Evolutionary conservation across 148 eudicot genomes (phyloP).

Genomic region (Talinum fruticosum): DNA sequence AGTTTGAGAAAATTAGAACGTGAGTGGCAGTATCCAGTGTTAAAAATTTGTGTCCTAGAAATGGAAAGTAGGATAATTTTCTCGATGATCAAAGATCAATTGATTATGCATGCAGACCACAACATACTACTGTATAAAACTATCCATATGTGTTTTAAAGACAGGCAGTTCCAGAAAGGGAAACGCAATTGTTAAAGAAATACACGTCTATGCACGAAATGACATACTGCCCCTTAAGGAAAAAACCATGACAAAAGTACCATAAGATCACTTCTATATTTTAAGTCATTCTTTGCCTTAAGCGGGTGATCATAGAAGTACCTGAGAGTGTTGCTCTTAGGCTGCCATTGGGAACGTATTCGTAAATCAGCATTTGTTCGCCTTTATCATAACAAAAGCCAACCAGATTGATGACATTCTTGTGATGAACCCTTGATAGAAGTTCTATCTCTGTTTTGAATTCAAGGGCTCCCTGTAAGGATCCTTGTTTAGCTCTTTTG

Average conservation of each 20-base stretch:
- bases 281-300: background rate
- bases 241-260: no score
- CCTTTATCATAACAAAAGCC: conserved; percentile 90
- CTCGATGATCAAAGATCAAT: no score
- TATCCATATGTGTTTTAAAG: no score
- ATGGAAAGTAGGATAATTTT: no score
- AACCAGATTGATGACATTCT: conserved; percentile 72
- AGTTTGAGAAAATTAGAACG: no score
- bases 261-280: background rate
- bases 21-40: no score
- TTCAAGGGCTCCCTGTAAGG: conserved; percentile 79
- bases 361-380: conserved; percentile 87
- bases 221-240: background rate
- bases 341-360: conserved; percentile 81
- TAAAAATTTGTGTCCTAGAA: no score
- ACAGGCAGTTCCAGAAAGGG: no score
- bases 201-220: background rate
- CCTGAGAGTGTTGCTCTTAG: conserved; percentile 76
- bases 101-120: no score
- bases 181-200: background rate
- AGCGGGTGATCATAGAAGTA: conserved; percentile 11
- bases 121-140: background rate
- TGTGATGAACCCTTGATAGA: conserved; percentile 95
- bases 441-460: conserved; percentile 95
- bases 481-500: conserved; percentile 77